phyloP scores from a whole-genome alignment of 2,329 filamentous ascomycete genomes.

The Hypoxylon sp. region DNA sequence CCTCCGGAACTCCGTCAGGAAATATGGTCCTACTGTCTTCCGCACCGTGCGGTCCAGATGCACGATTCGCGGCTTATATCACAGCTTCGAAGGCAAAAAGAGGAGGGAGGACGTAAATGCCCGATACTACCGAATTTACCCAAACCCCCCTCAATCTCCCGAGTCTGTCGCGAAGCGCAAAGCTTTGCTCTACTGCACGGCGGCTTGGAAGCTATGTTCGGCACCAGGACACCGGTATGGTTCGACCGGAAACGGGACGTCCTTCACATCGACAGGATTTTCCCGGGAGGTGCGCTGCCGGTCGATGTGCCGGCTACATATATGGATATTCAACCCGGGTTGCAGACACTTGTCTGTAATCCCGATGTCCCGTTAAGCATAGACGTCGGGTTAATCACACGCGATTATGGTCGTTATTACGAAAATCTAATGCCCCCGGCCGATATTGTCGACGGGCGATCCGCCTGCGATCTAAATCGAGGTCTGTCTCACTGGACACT shows the following conservation, averaged over 20 bases:
- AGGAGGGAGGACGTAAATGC: no score
- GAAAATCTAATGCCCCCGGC: no score
- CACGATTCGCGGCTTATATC: no score
- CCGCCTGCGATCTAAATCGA: no score
- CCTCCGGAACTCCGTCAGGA: background rate
- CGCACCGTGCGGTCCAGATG: background rate
- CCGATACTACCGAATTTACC: no score
- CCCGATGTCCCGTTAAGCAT: background rate
- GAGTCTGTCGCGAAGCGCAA: background rate
- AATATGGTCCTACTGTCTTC: slow-evolving; percentile 1
- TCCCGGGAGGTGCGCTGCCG: no score
- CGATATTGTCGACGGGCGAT: no score
- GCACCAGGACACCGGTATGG: background rate
- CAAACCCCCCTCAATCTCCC: no score
- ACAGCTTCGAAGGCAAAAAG: background rate
- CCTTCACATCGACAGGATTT: background rate
- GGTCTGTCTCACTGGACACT: background rate
- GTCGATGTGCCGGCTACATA: no score
- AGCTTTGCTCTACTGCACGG: background rate
- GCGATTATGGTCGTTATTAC: no score
- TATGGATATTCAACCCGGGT: no score
- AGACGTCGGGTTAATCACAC: background rate
- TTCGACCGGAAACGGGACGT: background rate
- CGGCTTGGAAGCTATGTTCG: background rate
- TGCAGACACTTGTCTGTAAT: background rate